Conservation (phyloP, 768 basidiomycete species). For the Termitomyces heimii region DNA sequence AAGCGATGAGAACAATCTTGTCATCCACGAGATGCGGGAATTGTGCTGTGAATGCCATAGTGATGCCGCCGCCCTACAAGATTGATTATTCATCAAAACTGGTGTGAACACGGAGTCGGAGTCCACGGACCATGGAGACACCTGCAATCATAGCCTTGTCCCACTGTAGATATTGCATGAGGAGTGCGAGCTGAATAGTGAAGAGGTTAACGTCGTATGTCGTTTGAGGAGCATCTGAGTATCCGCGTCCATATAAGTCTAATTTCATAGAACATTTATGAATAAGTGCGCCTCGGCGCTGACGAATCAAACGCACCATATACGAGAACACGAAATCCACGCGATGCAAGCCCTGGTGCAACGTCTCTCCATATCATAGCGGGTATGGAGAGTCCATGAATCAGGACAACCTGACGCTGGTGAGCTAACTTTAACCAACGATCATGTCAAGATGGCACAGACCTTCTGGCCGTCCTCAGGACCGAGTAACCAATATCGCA, state of each 20-base stretch:
- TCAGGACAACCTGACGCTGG: constrained; percentile 54
- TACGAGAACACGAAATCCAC: constrained; percentile 67
- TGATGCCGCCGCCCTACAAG: constrained; percentile 66
- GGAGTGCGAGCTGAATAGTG: constrained; percentile 73
- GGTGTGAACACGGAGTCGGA: not conserved
- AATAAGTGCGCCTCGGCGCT: not conserved
- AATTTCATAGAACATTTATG: not conserved
- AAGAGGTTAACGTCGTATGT: constrained; percentile 62
- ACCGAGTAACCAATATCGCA: constrained; percentile 74
- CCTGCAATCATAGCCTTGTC: constrained; percentile 58
- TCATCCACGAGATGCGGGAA: constrained; percentile 69
- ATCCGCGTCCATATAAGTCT: constrained; percentile 83
- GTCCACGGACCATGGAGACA: constrained; percentile 61
- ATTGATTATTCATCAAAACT: not conserved
- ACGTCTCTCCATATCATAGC: constrained; percentile 75
- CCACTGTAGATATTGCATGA: constrained; percentile 78
- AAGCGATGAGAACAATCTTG: constrained; percentile 61
- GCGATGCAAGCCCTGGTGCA: constrained; percentile 53
- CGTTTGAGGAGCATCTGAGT: constrained; percentile 72
- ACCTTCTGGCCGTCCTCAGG: constrained; percentile 66
- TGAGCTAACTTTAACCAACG: not conserved
- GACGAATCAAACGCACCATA: constrained; percentile 44
- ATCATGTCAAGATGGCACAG: constrained; percentile 14
- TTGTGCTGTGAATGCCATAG: constrained; percentile 61
- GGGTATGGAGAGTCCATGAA: constrained; percentile 75